Evolutionary conservation across 495 filamentous ascomycete genomes (phyloP).

Genomic region (Penicillium paxilli): DNA sequence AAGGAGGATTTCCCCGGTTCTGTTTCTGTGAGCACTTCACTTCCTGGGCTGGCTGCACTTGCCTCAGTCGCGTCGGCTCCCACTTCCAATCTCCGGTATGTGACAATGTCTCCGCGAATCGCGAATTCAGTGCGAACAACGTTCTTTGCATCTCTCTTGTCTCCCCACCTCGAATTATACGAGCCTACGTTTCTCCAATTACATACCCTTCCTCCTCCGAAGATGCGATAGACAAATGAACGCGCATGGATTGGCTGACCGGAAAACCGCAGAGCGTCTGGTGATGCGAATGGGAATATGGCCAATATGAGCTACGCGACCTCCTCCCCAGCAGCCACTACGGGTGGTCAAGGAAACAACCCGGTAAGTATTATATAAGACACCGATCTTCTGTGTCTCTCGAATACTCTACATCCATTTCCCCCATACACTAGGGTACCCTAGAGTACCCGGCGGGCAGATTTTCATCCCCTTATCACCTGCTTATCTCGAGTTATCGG

Average conservation of each 20-base stretch:
- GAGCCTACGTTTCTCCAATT: neutral
- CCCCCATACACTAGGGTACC: neutral
- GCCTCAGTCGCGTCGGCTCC: constrained; percentile 61
- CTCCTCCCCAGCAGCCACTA: constrained; percentile 67
- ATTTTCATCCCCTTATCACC: constrained; percentile 22
- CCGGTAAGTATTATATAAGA: constrained; percentile 47
- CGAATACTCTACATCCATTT: no score
- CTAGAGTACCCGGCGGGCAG: neutral
- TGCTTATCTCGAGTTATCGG: constrained; percentile 37
- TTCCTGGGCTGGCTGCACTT: constrained; percentile 52
- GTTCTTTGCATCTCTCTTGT: neutral
- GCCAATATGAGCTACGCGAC: constrained; percentile 60
- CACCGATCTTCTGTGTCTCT: no score
- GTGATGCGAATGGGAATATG: constrained; percentile 52
- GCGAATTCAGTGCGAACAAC: neutral
- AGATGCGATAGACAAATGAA: constrained; percentile 12
- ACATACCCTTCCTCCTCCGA: constrained; percentile 7
- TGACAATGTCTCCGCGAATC: constrained; percentile 13
- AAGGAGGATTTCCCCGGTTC: constrained; percentile 19
- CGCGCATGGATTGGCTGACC: constrained; percentile 29
- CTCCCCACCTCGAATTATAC: neutral
- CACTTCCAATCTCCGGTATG: constrained; percentile 68
- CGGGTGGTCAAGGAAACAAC: constrained; percentile 63
- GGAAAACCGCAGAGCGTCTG: constrained; percentile 45
- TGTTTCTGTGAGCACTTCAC: constrained; percentile 25